phyloP scores from a whole-genome alignment of 2,329 filamentous ascomycete species.

The Teratosphaeria zuluensis region DNA sequence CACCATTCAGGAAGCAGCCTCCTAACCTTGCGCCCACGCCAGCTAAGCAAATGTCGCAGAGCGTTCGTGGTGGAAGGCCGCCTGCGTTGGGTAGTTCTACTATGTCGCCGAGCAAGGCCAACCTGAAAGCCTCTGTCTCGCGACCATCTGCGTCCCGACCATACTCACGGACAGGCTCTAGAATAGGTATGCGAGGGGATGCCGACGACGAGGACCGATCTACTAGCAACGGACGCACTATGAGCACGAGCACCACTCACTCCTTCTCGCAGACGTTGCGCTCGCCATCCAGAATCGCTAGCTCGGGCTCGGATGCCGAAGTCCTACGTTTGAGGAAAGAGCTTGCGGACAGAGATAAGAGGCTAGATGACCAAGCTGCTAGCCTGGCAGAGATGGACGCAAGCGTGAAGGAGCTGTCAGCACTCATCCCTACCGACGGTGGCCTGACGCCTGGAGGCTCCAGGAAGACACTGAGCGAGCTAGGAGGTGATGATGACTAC shows the following conservation, averaged over 20 bases:
- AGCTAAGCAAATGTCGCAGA: conserved; percentile 48
- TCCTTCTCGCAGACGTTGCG: conserved; percentile 25
- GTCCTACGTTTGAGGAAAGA: conserved; percentile 61
- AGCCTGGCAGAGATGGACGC: conserved; percentile 84
- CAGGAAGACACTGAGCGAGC: conserved; percentile 34
- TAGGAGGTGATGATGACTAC: conserved; percentile 47
- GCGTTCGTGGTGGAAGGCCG: conserved; percentile 38
- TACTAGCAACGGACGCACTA: conserved; percentile 34
- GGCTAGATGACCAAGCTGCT: conserved; percentile 78
- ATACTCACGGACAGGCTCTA: conserved; percentile 39
- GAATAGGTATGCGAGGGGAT: conserved; percentile 31
- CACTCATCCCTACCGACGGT: conserved; percentile 51
- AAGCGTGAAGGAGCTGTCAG: conserved; percentile 71
- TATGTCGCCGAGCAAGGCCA: conserved; percentile 19
- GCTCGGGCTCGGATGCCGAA: conserved; percentile 50
- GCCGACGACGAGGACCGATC: conserved; percentile 28
- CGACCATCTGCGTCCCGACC: conserved; percentile 34
- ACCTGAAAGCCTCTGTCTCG: conserved; percentile 43
- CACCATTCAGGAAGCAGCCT: conserved; percentile 59
- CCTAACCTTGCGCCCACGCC: conserved; percentile 48
- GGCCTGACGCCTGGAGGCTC: conserved; percentile 30
- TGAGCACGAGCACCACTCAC: conserved; percentile 29
- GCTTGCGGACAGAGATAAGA: conserved; percentile 73
- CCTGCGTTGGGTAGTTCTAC: conserved; percentile 23
- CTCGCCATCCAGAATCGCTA: conserved; percentile 28